Evolutionary conservation across 2,329 filamentous ascomycete species (phyloP), one percentile per base, ranked within the genome.

Genomic region (Sporothrix brunneoviolacea): DNA sequence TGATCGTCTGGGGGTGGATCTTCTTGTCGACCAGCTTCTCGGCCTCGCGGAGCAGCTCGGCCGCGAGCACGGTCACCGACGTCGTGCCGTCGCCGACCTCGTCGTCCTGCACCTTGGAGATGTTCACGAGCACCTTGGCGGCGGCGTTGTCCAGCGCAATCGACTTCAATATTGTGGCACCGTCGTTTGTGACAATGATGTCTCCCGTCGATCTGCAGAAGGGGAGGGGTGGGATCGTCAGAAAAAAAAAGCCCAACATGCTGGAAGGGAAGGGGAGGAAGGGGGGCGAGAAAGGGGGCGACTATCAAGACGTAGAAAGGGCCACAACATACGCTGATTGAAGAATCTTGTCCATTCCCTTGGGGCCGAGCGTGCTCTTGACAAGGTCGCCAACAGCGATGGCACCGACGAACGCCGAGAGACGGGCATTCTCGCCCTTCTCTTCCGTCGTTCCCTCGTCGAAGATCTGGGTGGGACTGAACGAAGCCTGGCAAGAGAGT

Each of bases 1-100:
- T 98, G 69, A 98, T 98, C 47, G 93, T 97, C 77, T 98, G 93
- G 46, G 93, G 93, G 70, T 98, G 93, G 62, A 98, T 96, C 75
- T 97, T 97, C 76, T 91, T 90, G 74, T 94, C 88, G 60, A 98
- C 89, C 44, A 98, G 80, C 74, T 95, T 91, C 75, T 98, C 93
- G 42, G 93, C 93, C 71, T 98, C 93, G 57, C 93, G 85, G 57
- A 98, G 78, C 54, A 98, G 80, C 74, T 98, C 93, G 53, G 93
- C 93, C 35, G 93, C 91, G 56, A 98, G 76, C 15, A 98, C 93
- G 38, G 93, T 86, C 51, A 98, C 93, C n/a, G 91, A 97, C 19
- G 93, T 98, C 40, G 93, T 98, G 53, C 93, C 93, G 67, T 98
- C 93, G 64, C 93, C 93, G 21, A 98, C 91, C 70, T 98, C 93